Evolutionary conservation across 1,284 basidiomycete genomes (phyloP), one percentile per base, ranked within the genome.

Genomic region (Boletus mariae): DNA sequence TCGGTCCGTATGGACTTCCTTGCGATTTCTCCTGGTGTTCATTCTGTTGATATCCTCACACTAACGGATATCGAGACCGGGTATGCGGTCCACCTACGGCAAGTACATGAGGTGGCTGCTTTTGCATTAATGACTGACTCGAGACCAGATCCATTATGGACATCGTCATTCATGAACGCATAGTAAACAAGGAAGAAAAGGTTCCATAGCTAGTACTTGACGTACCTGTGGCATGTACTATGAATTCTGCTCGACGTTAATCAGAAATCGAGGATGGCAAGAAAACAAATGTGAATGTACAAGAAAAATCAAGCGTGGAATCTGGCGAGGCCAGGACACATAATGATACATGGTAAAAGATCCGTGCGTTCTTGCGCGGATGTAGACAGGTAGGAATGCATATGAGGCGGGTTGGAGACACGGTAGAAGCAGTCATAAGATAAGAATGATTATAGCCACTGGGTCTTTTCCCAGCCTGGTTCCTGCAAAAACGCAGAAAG

Each of bases 401-500:
- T 53, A 54, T 28, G 29, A 20, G 35, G 31, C 15, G 23, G 41
- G 44, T 20, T 12, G 37, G 23, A 45, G 29, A 52, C n/a, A 43
- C 26, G 41, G 34, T 4, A 42, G 46, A 28, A 38, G 41, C 29
- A 48, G 42, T 44, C 12, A 35, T 23, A n/a, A 51, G 29, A 42
- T 25, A n/a, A 40, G n/a, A 12, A n/a, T 11, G 26, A 34, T 80
- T 69, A 90, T 53, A 81, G 68, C 88, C 87, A 91, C 65, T 89
- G 86, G 2, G 79, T 59, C 71, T 83, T 89, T 58, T 92, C 89
- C 90, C 90, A 92, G 57, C 80, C 80, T 41, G 90, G 89, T 70
- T 93, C 90, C 75, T 99, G 96, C 45, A 99, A 75, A 76, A 99
- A 99, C 7, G 95, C 95, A 60, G 93, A 95, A 15, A 99, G 78